Evolutionary conservation across 2,329 filamentous ascomycete species (phyloP), one percentile per base, ranked within the genome.

Genomic region (Exophiala viscosa): DNA sequence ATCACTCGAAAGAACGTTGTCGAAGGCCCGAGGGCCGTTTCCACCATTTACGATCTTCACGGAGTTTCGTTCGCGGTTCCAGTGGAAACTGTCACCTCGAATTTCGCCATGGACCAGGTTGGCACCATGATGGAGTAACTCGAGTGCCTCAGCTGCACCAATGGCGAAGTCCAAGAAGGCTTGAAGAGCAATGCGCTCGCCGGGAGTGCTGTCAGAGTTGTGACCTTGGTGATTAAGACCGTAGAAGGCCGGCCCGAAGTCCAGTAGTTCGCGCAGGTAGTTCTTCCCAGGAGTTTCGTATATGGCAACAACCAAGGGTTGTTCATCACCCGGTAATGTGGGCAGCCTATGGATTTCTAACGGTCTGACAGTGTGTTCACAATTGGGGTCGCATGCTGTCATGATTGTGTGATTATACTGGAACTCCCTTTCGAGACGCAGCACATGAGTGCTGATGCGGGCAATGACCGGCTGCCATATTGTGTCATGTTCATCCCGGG

Each of bases 41-140:
- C 92, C 92, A 66, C 95, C 90, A 50, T 89, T 90, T 58, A 89
- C 81, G 57, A 96, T 78, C 66, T 87, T 89, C 58, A 96, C 90
- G 50, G 77, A 75, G 50, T 84, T 83, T 1, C 81, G 82, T 41
- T 90, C 82, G 11, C 75, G 67, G 62, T 88, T 87, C 74, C 88
- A 95, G 66, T 96, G 90, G 65, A 96, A 96, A 0, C 90, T 87
- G 69, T 97, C 92, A 4, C 85, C 88, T 23, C 92, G 82, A 45
- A 97, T 85, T 70, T 97, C 92, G 40, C 92, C 92, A 63, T 96
- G 92, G 1, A 96, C 86, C 52, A 90, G 83, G 55, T 88, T 86
- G 52, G 92, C 82, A 7, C 87, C 85, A 69, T 96, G 90, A 64
- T 97, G 92, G n/a, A 97, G 73, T 42, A 95, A 84, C 69, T 96